Base-by-base conservation (phyloP, 495 filamentous ascomycete species). In the Hypoxylon fragiforme region DNA sequence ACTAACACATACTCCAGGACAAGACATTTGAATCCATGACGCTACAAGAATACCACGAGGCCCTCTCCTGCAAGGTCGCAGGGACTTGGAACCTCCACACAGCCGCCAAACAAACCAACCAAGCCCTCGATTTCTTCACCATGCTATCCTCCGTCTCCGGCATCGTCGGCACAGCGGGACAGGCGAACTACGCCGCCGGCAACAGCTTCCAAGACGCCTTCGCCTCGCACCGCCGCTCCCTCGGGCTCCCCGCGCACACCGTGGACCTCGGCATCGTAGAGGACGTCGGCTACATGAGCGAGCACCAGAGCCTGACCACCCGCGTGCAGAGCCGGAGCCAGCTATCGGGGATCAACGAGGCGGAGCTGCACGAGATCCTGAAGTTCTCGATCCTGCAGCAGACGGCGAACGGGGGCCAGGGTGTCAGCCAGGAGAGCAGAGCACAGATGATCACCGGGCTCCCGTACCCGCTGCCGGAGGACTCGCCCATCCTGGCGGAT, bases 71-170 rank as follows among this genome's bases (percentile, higher is more conserved):
- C 18, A 85, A 85, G 62, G 74, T 83, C 1, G 50, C 71, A 15
- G 81, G 77, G 1, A 67, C 72, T 0, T 74, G 76, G 75, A 78
- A 85, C 56, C 63, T 87, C 18, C 82, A 87, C 55, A 49, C 76
- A 12, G 48, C 55, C 0, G 67, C 84, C 20, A 70, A 3, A n/a
- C 41, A 50, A 63, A 30, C 60, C 63, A 48, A 49, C 26, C 31
- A 53, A 0, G 73, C 73, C 9, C 72, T 87, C 1, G 85, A 87
- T 50, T 88, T 88, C 70, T 87, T 88, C 65, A 67, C 85, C 12
- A 70, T 75, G 32, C 72, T 86, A 9, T 84, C 82, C 3, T 85
- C 82, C 1, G 68, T 82, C 0, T 71, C 78, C 5, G 82, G 78
- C 11, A 62, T 79, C 2, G 64, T 81, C n/a, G 84, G 85, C 4